Conservation (phyloP, 352 stramenopile genomes). For the Globisporangium nunn region DNA sequence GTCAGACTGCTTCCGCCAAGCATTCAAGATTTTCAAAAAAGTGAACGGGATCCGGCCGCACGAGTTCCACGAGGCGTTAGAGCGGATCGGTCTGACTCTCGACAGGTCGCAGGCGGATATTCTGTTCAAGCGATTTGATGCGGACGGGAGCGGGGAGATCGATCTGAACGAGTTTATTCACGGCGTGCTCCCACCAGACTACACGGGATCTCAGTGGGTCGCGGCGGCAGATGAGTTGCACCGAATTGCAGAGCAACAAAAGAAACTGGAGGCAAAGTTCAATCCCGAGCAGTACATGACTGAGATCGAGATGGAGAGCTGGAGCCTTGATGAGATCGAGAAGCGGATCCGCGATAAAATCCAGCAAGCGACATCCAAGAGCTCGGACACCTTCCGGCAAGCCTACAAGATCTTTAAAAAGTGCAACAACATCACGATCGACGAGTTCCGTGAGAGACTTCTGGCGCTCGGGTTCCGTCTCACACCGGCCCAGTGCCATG, state of each 20-base stretch:
- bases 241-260: conserved; percentile 41
- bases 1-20: conserved; percentile 74
- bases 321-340: conserved; percentile 73
- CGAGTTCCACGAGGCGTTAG: conserved; percentile 60
- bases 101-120: conserved; percentile 45
- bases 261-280: conserved; percentile 38
- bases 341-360: conserved; percentile 79
- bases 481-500: conserved; percentile 48
- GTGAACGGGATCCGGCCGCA: conserved; percentile 68
- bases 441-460: conserved; percentile 66
- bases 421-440: conserved; percentile 54
- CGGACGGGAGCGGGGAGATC: conserved; percentile 67
- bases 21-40: conserved; percentile 81
- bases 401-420: conserved; percentile 83
- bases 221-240: conserved; percentile 67
- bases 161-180: conserved; percentile 81
- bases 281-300: conserved; percentile 65
- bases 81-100: conserved; percentile 48
- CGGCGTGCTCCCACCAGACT: conserved; percentile 62
- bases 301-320: conserved; percentile 70
- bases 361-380: conserved; percentile 65
- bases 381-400: conserved; percentile 74
- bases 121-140: conserved; percentile 66
- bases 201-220: conserved; percentile 69
- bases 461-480: conserved; percentile 66